phyloP scores from a whole-genome alignment of 305 asterid species.

The Fraxinus angustifolia region DNA sequence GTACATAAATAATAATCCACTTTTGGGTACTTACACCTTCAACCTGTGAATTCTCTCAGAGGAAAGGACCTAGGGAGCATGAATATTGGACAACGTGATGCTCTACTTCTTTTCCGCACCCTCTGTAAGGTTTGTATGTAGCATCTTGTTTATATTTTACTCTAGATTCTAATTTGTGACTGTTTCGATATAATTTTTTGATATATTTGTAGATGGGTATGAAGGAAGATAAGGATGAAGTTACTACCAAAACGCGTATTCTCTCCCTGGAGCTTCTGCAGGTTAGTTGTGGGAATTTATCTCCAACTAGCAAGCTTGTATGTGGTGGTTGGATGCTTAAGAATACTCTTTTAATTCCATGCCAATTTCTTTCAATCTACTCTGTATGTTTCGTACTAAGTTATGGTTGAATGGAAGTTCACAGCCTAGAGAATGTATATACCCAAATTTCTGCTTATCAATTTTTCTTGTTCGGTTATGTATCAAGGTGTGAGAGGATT shows the following conservation, averaged over 20 bases:
- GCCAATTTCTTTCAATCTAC: not conserved
- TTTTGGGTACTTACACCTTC: constrained; percentile 30
- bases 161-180: constrained; percentile 24
- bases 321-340: constrained; percentile 20
- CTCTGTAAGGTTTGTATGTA: constrained; percentile 89
- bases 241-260: constrained; percentile 86
- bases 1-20: constrained; percentile 15
- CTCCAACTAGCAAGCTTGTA: constrained; percentile 17
- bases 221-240: constrained; percentile 96
- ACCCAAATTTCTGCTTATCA: not conserved
- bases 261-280: constrained; percentile 96
- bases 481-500: constrained; percentile 8
- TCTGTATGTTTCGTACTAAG: not conserved
- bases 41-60: constrained; percentile 42
- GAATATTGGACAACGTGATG: constrained; percentile 85
- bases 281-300: constrained; percentile 46
- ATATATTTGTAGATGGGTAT: constrained; percentile 83
- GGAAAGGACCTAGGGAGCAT: constrained; percentile 72
- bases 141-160: constrained; percentile 18
- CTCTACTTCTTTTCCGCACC: constrained; percentile 91
- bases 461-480: constrained; percentile 13
- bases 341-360: constrained; percentile 15
- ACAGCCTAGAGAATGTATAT: constrained; percentile 8
- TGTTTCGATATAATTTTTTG: constrained; percentile 27
- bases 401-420: constrained; percentile 10